phyloP scores from a whole-genome alignment of 495 filamentous ascomycete genomes.

The Neurospora sp. region DNA sequence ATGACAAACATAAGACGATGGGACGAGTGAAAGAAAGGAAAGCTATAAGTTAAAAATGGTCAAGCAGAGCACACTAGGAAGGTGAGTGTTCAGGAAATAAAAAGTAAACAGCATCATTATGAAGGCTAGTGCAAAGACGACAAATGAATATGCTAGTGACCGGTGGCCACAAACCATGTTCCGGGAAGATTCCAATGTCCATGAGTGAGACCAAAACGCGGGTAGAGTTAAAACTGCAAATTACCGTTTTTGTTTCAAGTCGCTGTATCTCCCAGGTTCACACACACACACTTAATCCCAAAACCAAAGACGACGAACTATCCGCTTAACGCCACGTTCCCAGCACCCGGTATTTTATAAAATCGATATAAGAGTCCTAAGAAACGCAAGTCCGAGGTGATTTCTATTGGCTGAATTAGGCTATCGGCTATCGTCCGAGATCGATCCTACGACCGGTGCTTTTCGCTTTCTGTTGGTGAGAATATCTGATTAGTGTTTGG shows the following conservation, averaged over 20 bases:
- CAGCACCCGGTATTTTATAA: not conserved
- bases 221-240: not conserved
- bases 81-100: not conserved
- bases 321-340: not conserved
- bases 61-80: not conserved
- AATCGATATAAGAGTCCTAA: not conserved
- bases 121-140: not conserved
- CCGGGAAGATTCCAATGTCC: not conserved
- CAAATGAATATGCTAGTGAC: not conserved
- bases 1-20: not conserved
- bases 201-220: not conserved
- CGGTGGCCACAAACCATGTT: not conserved
- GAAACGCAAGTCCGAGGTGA: not conserved
- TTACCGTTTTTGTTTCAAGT: not conserved
- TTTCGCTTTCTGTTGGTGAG: slow-evolving; percentile 60
- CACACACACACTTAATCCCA: not conserved
- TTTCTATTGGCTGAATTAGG: not conserved
- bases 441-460: slow-evolving; percentile 55
- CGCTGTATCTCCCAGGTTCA: not conserved
- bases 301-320: not conserved
- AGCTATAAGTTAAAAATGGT: not conserved
- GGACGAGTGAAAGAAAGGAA: not conserved
- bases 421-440: not conserved
- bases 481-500: slow-evolving; percentile 12
- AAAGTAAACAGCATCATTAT: not conserved